Base-by-base conservation (phyloP, 306 rosid genomes). In the Cucumis hystrix region DNA sequence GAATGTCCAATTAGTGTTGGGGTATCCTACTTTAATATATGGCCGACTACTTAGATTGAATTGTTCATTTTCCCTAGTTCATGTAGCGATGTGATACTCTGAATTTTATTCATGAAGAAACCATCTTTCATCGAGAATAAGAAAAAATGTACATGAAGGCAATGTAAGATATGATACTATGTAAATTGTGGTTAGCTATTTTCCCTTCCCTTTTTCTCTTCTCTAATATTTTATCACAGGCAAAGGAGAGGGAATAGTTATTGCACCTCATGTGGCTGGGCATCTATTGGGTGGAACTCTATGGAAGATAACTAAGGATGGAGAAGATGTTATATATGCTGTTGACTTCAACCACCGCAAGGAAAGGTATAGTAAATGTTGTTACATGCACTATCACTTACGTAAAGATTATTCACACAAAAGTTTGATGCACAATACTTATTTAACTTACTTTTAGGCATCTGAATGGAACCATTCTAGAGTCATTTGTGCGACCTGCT, bases 231-330 rank as follows among this genome's bases (percentile, higher is more conserved):
- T 23, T 52, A 74, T 76, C 33, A 20, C 74, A 95, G 99, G 93
- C 75, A 92, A 95, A 81, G 99, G 99, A 80, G 97, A 92, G 72
- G 97, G 97, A 74, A 90, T 95, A 76, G 96, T 95, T 76, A 92
- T 95, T 83, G 93, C 99, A 2, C 97, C 97, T 47, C 97, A 92
- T 74, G 92, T 84, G 88, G 96, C 97, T 66, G 99, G 99, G 64
- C 99, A 95, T 89, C 89, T 95, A 30, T 85, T 95, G 89, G 99
- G 99, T 66, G 99, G 99, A 58, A 89, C 96, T 16, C 81, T 88
- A 35, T 95, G 99, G 99, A 95, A 89, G 87, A 92, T 95, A 76
- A 92, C 99, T 18, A 95, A 95, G 85, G 99, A 95, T 79, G 97
- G 99, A 2, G 97, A 95, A 77, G 99, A 95, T 52, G 93, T 95